phyloP scores from a whole-genome alignment of 2,329 filamentous ascomycete species.

The Microsporum audouinii region DNA sequence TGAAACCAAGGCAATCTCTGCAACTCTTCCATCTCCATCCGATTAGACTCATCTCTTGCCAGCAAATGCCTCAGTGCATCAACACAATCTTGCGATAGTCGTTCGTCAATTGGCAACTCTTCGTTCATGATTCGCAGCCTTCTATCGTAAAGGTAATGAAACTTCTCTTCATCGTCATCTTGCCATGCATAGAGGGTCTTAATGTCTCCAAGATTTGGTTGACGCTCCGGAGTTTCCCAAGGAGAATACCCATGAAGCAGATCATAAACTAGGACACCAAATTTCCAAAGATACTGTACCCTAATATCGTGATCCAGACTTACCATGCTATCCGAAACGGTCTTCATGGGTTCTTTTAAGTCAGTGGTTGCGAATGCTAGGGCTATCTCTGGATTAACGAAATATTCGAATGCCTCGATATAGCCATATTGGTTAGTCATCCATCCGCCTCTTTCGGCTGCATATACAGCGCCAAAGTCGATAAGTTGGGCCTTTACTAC shows the following conservation, averaged over 20 bases:
- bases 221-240: slow-evolving; percentile 21
- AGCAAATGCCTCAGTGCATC: slow-evolving; percentile 22
- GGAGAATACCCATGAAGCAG: slow-evolving; percentile 25
- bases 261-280: slow-evolving; percentile 20
- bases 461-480: slow-evolving; percentile 19
- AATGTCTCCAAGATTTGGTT: slow-evolving; percentile 5
- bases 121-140: slow-evolving; percentile 20
- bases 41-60: slow-evolving; percentile 15
- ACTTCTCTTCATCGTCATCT: background rate
- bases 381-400: slow-evolving; percentile 20
- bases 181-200: slow-evolving; percentile 3
- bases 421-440: background rate
- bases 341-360: background rate
- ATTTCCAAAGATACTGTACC: slow-evolving; percentile 19
- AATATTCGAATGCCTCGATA: slow-evolving; percentile 21
- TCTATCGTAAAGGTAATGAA: slow-evolving; percentile 10
- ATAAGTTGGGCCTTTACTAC: slow-evolving; percentile 19
- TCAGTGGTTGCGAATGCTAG: slow-evolving; percentile 8
- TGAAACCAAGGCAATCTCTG: slow-evolving; percentile 22
- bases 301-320: slow-evolving; percentile 15
- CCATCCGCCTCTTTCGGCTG: slow-evolving; percentile 12
- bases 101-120: slow-evolving; percentile 19
- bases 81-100: slow-evolving; percentile 23
- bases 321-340: background rate
- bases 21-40: slow-evolving; percentile 19